Conservation (phyloP, 768 basidiomycete species). For the Hygrocybe coccinea region DNA sequence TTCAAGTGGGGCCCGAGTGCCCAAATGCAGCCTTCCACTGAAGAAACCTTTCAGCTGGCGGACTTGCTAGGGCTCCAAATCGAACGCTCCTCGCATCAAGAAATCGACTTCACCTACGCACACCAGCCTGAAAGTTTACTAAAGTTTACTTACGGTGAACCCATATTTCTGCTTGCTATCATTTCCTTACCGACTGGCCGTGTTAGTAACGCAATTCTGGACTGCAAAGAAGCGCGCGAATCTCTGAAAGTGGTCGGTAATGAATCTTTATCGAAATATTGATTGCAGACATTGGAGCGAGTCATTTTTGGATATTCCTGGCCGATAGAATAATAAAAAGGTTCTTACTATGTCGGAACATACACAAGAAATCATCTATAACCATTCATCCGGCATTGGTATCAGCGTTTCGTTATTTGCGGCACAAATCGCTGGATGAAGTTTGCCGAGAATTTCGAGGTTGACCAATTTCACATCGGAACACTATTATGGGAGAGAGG, state of each 20-base stretch:
- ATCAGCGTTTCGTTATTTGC: constrained; percentile 10
- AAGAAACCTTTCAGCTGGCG: background rate
- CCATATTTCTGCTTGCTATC: background rate
- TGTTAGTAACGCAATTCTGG: constrained; percentile 4
- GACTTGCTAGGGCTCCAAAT: constrained; percentile 1
- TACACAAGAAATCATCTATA: background rate
- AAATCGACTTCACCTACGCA: background rate
- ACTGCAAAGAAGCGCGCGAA: background rate
- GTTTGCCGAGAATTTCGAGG: background rate
- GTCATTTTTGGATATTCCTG: background rate
- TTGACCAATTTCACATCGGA: constrained; percentile 1
- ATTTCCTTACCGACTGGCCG: background rate
- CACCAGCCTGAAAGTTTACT: constrained; percentile 2
- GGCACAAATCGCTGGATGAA: constrained; percentile 10
- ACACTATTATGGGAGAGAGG: background rate
- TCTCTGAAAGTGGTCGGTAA: background rate
- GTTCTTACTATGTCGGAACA: background rate
- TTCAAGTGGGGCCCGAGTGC: background rate
- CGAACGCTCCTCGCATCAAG: background rate
- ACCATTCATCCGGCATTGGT: constrained; percentile 10
- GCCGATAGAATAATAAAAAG: background rate
- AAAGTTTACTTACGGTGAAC: constrained; percentile 5
- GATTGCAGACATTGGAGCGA: background rate
- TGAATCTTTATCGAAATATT: no score
- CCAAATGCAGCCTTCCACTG: background rate